Evolutionary conservation across 257 asterid genomes (phyloP), one percentile per base, ranked within the genome.

Genomic region (Eucommia ulmoides): DNA sequence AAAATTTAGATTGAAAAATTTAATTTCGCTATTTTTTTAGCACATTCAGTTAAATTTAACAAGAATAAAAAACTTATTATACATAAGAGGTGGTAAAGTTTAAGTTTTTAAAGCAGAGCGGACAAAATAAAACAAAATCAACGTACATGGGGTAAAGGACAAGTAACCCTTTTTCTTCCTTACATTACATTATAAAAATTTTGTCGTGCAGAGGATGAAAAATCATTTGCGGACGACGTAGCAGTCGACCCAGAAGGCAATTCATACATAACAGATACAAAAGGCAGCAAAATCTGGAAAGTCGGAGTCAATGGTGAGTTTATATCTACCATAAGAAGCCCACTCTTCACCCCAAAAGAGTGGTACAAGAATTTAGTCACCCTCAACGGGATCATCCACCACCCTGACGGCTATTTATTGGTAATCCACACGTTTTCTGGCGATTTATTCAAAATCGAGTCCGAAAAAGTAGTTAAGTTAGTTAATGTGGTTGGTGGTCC

Each of bases 321-420:
- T 16, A 19, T 1, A 0, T 42, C n/a, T 42, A 16, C 19, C 5
- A 42, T 42, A 42, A 42, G 48, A 42, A 42, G 48, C 19, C 48
- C 48, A 16, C 48, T 42, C 48, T 42, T 42, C 20, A 42, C 48
- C 19, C 20, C 48, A 42, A 42, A 42, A 42, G 48, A 42, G 20
- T 42, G 48, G 48, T 42, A 42, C 48, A 42, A 42, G 19, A 42
- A 16, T 18, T 2, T 42, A 18, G 48, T 42, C 19, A 21, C n/a
- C 4, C 20, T 42, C 3, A 42, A 42, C 19, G 48, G 48, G 19
- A 15, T 42, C 20, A 21, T 42, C 19, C 19, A 42, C 74, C 99
- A 91, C 66, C 99, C 96, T 12, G 77, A 91, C 21, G 94, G 95
- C 0, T 91, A 83, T 78, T 65, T 91, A 21, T 61, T 91, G 20